A percentile compares a stretch with the other conserved stretches of the same genome.
These are phyloP conservation scores for Diplodia seriata DNA, from an alignment of 2,329 filamentous ascomycete species.

Conservation along the genomic window DNA sequence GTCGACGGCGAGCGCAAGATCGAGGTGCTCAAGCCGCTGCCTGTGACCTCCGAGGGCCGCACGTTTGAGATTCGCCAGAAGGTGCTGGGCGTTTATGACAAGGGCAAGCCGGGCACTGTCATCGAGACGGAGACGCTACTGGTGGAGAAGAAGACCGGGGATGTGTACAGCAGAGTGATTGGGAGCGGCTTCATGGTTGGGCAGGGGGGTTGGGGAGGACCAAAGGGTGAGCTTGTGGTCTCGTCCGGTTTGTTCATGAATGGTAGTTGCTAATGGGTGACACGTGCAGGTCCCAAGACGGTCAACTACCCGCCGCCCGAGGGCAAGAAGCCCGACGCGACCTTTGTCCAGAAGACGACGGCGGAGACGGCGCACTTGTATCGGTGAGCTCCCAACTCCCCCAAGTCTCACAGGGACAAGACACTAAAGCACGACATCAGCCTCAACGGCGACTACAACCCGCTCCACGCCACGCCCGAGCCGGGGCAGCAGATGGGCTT, in stretches of 20 bases:
- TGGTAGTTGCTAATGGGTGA: neutral
- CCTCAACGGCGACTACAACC: slow-evolving; percentile 94
- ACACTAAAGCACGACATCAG: slow-evolving; percentile 47
- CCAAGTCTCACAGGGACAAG: neutral
- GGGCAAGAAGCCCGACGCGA: slow-evolving; percentile 72
- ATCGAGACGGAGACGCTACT: slow-evolving; percentile 80
- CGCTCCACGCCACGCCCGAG: slow-evolving; percentile 85
- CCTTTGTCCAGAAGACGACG: slow-evolving; percentile 73
- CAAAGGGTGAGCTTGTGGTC: slow-evolving; percentile 68
- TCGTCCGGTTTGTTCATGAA: neutral
- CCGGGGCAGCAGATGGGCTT: slow-evolving; percentile 90
- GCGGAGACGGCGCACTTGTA: slow-evolving; percentile 66
- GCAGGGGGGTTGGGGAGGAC: slow-evolving; percentile 85
- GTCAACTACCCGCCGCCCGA: slow-evolving; percentile 79
- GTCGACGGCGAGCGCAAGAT: slow-evolving; percentile 86
- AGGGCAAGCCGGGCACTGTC: slow-evolving; percentile 79
- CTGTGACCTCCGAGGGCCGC: slow-evolving; percentile 70
- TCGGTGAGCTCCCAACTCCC: slow-evolving; percentile 7
- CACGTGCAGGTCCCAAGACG: slow-evolving; percentile 65
- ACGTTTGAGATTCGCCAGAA: slow-evolving; percentile 76
- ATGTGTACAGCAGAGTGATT: slow-evolving; percentile 73
- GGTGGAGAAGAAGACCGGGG: slow-evolving; percentile 71
- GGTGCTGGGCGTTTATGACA: slow-evolving; percentile 87
- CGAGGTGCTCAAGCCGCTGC: slow-evolving; percentile 77
- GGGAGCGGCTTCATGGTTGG: slow-evolving; percentile 80